Evolutionary conservation across 2,329 filamentous ascomycete genomes (phyloP), one percentile per base, ranked within the genome.

Genomic region (Botrytis fragariae): DNA sequence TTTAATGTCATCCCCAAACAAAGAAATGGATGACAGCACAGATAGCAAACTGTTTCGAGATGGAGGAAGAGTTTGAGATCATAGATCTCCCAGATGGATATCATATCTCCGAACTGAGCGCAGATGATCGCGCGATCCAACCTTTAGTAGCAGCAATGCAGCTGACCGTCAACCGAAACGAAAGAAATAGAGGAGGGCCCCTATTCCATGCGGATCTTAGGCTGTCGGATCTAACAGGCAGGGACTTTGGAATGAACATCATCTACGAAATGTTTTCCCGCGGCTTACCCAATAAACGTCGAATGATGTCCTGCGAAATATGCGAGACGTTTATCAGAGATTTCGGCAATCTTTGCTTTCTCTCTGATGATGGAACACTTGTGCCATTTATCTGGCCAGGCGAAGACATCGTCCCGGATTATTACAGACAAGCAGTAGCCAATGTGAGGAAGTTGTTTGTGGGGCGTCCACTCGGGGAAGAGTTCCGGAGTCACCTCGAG

Each of bases 11-110:
- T 29, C 4, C 22, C 35, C n/a, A 57, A 14, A 7, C 35, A n/a
- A 69, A 32, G 37, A 32, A 25, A 32, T 22, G 22, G 25, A 42
- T 35, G 18, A 32, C 14, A 14, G 2, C 57, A 0, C 3, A 39
- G 8, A 57, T n/a, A 22, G 39, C 16, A 57, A 7, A 57, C 12
- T 4, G 20, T 25, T 14, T 39, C 42, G 51, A 39, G 9, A 72
- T 72, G 71, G 63, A 72, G 18, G 71, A 72, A 14, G 42, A 29
- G 10, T 72, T 61, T n/a, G 71, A 69, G n/a, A 60, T 69, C 39
- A 6, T 72, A 48, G 64, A 69, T 39, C 60, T 60, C 7, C 63
- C 71, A 18, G 51, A 57, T 16, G 63, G 71, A 29, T 69, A 57
- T 16, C 71, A 69, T 12, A 25, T 69, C 20, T 61, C 51, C 18